Conservation (phyloP, 164 flowering plant species). For the Vitis rotundifolia region DNA sequence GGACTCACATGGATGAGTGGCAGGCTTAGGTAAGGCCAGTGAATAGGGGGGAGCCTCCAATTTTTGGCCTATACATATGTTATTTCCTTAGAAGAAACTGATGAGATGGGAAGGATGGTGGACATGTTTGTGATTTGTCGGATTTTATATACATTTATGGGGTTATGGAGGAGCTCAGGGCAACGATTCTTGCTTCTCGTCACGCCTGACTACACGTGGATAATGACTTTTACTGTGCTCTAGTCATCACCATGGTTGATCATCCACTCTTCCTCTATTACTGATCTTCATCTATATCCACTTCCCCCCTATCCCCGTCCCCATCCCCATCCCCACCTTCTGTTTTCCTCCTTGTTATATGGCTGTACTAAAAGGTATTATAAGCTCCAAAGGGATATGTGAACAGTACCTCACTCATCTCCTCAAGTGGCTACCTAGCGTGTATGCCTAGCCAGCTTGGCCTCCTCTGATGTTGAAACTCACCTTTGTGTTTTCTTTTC, state of each 20-base stretch:
- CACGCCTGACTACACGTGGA: slow-evolving; percentile 19
- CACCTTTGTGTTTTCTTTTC: no score
- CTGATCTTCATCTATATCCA: no score
- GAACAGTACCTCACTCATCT: no score
- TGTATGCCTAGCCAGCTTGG: no score
- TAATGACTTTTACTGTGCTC: slow-evolving; percentile 18
- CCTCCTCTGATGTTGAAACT: no score
- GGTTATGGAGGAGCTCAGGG: slow-evolving; percentile 3
- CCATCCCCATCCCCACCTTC: no score
- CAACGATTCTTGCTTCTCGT: slow-evolving; percentile 9
- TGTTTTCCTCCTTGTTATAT: no score
- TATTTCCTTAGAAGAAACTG: slow-evolving; percentile 1
- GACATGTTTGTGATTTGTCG: slow-evolving; percentile 29
- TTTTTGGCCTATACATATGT: background rate
- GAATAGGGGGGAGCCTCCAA: slow-evolving; percentile 16
- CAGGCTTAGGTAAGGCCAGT: slow-evolving; percentile 5
- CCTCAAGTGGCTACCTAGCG: no score
- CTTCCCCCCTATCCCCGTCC: no score
- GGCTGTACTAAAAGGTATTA: no score
- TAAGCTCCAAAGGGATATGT: no score
- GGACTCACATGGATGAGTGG: slow-evolving; percentile 23
- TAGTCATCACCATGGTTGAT: slow-evolving; percentile 5
- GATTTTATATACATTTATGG: slow-evolving; percentile 14
- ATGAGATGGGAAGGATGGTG: slow-evolving; percentile 10
- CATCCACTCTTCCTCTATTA: no score